phyloP scores from a whole-genome alignment of 2,329 filamentous ascomycete genomes.

The Lasiodiplodia sp. region DNA sequence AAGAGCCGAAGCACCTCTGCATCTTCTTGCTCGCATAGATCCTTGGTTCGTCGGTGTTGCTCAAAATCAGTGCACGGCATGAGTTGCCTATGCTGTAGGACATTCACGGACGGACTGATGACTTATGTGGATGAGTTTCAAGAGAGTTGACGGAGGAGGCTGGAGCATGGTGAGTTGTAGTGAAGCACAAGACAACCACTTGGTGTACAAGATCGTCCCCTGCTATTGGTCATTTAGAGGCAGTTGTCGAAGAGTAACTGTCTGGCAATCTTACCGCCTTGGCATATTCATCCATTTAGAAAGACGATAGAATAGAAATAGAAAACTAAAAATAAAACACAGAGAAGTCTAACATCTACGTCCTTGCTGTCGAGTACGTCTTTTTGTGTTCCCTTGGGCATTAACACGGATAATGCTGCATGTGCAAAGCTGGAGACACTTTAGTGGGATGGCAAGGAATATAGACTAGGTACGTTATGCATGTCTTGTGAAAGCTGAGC shows the following conservation, averaged over 20 bases:
- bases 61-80: neutral
- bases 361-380: neutral
- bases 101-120: neutral
- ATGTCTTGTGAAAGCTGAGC: conserved; percentile 9
- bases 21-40: neutral
- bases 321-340: neutral
- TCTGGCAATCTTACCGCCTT: neutral
- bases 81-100: neutral
- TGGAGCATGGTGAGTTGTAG: neutral
- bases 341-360: neutral
- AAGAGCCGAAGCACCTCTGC: neutral
- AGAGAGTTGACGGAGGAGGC: neutral
- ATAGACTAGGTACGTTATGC: conserved; percentile 6
- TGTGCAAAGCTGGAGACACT: conserved; percentile 29
- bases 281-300: neutral
- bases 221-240: neutral
- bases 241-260: neutral
- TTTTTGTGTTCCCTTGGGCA: neutral
- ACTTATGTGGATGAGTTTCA: neutral
- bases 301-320: neutral
- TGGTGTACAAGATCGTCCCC: neutral
- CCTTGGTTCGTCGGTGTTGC: neutral
- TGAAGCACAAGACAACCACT: neutral
- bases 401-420: conserved; percentile 13
- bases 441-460: conserved; percentile 17